A percentile compares a stretch with the other conserved stretches of the same genome.
Conservation (phyloP, 2,329 filamentous ascomycete species). For the Cladosporium sp. region DNA sequence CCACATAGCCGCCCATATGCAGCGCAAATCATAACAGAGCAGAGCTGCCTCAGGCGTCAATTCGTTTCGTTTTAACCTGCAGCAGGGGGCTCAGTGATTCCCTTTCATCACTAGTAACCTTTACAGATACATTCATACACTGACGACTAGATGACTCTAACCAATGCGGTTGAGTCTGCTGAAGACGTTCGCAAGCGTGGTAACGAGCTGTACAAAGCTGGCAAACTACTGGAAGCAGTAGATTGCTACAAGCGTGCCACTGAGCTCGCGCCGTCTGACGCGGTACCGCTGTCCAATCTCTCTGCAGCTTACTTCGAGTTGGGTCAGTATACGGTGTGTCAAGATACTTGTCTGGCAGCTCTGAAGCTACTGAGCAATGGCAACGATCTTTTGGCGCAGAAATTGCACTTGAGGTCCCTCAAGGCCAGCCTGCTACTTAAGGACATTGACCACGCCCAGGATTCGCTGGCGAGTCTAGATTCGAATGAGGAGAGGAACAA, state of each 20-base stretch:
- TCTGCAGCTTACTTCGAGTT: conserved; percentile 26
- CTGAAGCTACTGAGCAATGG: conserved; percentile 21
- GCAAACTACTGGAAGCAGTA: conserved; percentile 26
- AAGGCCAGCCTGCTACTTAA: not conserved
- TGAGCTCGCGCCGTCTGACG: conserved; percentile 22
- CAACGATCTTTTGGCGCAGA: conserved; percentile 21
- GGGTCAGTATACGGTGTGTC: conserved; percentile 23
- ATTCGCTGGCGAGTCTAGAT: not conserved
- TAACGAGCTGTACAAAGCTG: conserved; percentile 26
- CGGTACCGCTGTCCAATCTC: conserved; percentile 26
- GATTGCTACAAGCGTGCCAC: conserved; percentile 23
- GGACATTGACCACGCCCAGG: not conserved
- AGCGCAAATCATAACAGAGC: no score
- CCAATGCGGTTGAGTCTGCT: not conserved
- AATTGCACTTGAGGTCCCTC: conserved; percentile 13
- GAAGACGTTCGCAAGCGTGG: conserved; percentile 24
- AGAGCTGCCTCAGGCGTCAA: no score
- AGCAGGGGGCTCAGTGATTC: not conserved
- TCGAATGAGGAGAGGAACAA: not conserved
- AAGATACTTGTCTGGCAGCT: conserved; percentile 14
- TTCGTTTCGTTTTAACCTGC: no score
- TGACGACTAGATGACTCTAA: not conserved
- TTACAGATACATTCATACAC: not conserved
- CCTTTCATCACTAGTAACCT: not conserved
- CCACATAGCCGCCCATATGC: no score